Evolutionary conservation across 352 stramenopile genomes (phyloP), one percentile per base, ranked within the genome.

Genomic region (Lagenidium giganteum): DNA sequence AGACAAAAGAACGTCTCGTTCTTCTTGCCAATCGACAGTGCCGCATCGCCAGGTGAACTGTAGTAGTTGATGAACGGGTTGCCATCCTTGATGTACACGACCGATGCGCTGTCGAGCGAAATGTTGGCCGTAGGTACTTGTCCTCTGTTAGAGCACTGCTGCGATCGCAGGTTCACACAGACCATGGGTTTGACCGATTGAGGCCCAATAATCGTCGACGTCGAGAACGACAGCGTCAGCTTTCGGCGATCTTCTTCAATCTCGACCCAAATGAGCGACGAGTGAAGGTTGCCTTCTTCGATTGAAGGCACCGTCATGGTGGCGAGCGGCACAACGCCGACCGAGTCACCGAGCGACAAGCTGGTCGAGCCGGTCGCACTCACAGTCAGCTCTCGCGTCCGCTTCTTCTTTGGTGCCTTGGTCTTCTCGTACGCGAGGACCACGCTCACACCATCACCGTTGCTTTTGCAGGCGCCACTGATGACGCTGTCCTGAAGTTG

Each of bases 1-100:
- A 92, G 49, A 25, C 79, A 92, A 36, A 92, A 89, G 49, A 81
- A 92, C 27, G 70, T 85, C n/a, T 50, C 38, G 43, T 87, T 92
- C 21, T 68, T 55, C 37, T 61, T 61, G 24, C 64, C 52, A 21
- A 89, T 54, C 3, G 61, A 60, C 39, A 89, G 38, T 3, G 53
- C 57, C 9, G 67, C 68, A 16, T 81, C 67, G 27, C 76, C 76
- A 11, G 77, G 77, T 13, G 67, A 56, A 13, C 56, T 61, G 41
- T 92, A 87, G 12, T 83, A 47, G 28, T 81, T 72, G 33, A 88
- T 48, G 43, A 89, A 92, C 12, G 79, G 79, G 34, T 92, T 92
- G 22, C 79, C 77, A 23, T 74, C 76, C 51, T 82, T 79, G 29
- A 84, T 74, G 40, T 86, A 92, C 13, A 57, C 68, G 2, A 70